These are phyloP conservation scores for Skeletonema grethae DNA, from an alignment of 108 stramenopile species.

Conservation along the genomic window DNA sequence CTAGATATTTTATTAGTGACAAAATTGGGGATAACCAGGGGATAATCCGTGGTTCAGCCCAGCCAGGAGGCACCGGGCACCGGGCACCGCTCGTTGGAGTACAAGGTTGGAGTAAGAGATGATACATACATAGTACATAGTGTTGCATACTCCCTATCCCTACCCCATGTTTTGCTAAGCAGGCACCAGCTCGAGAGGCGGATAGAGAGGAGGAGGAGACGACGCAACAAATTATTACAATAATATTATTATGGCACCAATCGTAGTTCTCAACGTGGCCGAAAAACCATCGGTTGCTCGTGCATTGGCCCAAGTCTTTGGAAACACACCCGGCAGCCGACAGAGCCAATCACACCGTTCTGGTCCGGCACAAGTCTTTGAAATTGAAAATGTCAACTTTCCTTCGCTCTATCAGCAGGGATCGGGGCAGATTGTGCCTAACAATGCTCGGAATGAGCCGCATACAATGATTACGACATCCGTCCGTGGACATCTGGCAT, in stretches of 20 bases:
- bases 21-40: no score
- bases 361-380: slow-evolving; percentile 68
- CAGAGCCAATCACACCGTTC: slow-evolving; percentile 46
- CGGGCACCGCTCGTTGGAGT: no score
- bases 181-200: background rate
- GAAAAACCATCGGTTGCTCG: slow-evolving; percentile 98
- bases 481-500: slow-evolving; percentile 83
- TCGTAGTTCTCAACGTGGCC: slow-evolving; percentile 90
- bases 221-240: background rate
- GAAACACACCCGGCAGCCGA: slow-evolving; percentile 48
- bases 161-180: no score
- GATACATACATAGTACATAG: no score
- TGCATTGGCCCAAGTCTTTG: slow-evolving; percentile 82
- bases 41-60: no score
- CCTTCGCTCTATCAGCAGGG: slow-evolving; percentile 73
- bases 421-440: slow-evolving; percentile 23
- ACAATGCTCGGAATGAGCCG: slow-evolving; percentile 38
- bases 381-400: slow-evolving; percentile 75
- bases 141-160: no score
- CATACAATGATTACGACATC: slow-evolving; percentile 90
- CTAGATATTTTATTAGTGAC: no score
- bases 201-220: no score
- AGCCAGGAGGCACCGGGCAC: no score
- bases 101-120: no score
- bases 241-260: slow-evolving; percentile 14